These are phyloP conservation scores for Sherardia arvensis DNA, from an alignment of 257 asterid genomes.

Conservation along the genomic window DNA sequence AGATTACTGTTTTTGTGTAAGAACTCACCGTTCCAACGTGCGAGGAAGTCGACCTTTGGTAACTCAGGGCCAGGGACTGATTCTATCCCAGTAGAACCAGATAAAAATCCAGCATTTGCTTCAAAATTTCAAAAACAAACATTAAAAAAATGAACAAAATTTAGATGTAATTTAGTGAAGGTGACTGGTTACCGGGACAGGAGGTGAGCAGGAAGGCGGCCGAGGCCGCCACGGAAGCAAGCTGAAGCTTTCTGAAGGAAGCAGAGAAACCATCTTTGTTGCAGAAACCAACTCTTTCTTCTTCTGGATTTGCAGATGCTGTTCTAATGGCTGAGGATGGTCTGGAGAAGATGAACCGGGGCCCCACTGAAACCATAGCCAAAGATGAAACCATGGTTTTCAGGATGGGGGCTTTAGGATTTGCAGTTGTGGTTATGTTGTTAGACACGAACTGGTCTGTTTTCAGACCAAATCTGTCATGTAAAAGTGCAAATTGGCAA, in stretches of 20 bases:
- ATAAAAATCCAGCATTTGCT: conserved; percentile 89
- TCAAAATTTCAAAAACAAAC: conserved; percentile 21
- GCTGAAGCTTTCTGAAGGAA: conserved; percentile 5
- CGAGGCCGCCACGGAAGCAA: conserved; percentile 15
- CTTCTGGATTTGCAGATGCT: conserved; percentile 1
- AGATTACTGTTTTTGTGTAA: too few species aligned
- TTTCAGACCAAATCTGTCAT: background rate
- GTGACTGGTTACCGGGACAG: conserved; percentile 10
- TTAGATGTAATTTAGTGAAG: conserved; percentile 10
- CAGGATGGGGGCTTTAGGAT: background rate
- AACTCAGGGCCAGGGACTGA: conserved; percentile 90
- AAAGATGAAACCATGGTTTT: conserved; percentile 11
- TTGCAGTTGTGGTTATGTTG: background rate
- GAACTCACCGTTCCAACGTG: conserved; percentile 59
- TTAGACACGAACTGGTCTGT: background rate
- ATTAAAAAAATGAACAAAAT: background rate
- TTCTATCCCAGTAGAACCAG: conserved; percentile 76
- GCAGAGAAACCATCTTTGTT: background rate
- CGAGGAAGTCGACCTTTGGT: conserved; percentile 69
- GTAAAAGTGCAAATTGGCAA: background rate
- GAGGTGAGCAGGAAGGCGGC: conserved; percentile 14
- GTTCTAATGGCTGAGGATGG: conserved; percentile 1
- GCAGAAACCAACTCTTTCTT: conserved; percentile 16
- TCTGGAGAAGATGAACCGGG: background rate
- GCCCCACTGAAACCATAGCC: conserved; percentile 2